These are phyloP conservation scores for Debaryomycetaceae sp. DNA, from an alignment of 1,139 yeast species.

Conservation along the genomic window DNA sequence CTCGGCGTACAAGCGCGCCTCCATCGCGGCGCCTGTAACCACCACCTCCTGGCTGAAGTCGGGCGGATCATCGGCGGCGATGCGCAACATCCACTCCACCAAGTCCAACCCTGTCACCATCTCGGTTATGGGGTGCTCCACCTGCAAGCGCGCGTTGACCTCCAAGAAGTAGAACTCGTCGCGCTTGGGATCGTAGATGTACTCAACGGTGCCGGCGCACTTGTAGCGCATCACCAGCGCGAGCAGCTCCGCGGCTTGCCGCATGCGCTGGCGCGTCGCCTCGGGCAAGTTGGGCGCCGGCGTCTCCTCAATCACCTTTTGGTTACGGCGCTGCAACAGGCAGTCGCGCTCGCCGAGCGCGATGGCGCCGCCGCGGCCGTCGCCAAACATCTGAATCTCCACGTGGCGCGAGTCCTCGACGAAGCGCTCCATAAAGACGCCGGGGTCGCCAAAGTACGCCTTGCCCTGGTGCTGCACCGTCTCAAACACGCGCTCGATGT, in stretches of 20 bases:
- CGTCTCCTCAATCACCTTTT: conserved; percentile 92
- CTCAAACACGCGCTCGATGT: conserved; percentile 77
- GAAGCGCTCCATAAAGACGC: conserved; percentile 90
- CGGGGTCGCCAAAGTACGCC: conserved; percentile 90
- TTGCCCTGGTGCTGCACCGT: conserved; percentile 93
- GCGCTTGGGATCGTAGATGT: conserved; percentile 77
- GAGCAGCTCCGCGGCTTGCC: conserved; percentile 79
- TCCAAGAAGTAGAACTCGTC: conserved; percentile 93
- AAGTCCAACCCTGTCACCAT: conserved; percentile 89
- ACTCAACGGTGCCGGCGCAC: conserved; percentile 97
- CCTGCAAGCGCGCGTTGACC: conserved; percentile 95
- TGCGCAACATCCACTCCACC: conserved; percentile 93
- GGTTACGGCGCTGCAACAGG: conserved; percentile 94
- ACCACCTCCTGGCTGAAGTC: conserved; percentile 56
- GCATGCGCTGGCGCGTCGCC: conserved; percentile 67
- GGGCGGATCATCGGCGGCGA: conserved; percentile 88
- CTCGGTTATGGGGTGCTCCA: conserved; percentile 96
- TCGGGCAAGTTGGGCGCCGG: conserved; percentile 95
- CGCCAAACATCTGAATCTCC: conserved; percentile 95
- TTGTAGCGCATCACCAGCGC: conserved; percentile 80
- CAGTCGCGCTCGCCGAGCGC: conserved; percentile 97
- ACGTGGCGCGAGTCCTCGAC: conserved; percentile 95
- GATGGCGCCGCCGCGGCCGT: conserved; percentile 86
- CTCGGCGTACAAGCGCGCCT: conserved; percentile 93
- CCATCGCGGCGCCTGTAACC: conserved; percentile 88